A percentile compares a stretch with the other conserved stretches of the same genome.
These are phyloP conservation scores for Penicillium frequentans DNA, from an alignment of 2,329 filamentous ascomycete genomes.

Conservation along the genomic window DNA sequence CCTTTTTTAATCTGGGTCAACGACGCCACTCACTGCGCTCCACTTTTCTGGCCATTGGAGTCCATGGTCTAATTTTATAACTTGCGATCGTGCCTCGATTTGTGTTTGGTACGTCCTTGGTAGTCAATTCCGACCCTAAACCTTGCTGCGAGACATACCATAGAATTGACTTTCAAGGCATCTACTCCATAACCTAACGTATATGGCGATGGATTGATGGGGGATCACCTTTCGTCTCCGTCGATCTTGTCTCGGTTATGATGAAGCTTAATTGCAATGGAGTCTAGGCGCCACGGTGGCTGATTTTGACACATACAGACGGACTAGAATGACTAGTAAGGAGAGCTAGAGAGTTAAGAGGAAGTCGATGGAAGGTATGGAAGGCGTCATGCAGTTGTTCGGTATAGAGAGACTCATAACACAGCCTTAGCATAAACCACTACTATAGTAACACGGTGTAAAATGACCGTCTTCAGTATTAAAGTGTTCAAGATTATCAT, in stretches of 20 bases:
- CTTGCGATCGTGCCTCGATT: background rate
- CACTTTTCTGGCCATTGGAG: background rate
- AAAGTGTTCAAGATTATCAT: background rate
- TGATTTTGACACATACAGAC: background rate
- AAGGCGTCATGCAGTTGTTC: no score
- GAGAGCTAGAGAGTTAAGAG: background rate
- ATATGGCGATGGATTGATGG: background rate
- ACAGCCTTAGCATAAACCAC: no score
- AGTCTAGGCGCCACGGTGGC: slow-evolving; percentile 10
- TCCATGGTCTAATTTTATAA: slow-evolving; percentile 3
- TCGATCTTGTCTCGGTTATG: slow-evolving; percentile 23
- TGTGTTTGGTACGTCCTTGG: background rate
- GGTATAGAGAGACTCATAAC: no score
- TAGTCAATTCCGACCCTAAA: no score
- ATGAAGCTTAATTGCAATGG: slow-evolving; percentile 21
- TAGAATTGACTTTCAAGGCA: background rate
- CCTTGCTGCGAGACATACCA: no score
- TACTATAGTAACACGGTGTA: background rate
- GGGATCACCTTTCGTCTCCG: slow-evolving; percentile 1
- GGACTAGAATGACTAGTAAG: background rate
- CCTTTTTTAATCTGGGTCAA: slow-evolving; percentile 1
- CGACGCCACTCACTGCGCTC: background rate
- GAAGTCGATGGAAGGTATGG: background rate
- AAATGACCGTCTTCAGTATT: background rate
- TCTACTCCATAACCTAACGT: no score